Evolutionary conservation across 2,329 filamentous ascomycete genomes (phyloP).

Genomic region (Dothistroma pini): DNA sequence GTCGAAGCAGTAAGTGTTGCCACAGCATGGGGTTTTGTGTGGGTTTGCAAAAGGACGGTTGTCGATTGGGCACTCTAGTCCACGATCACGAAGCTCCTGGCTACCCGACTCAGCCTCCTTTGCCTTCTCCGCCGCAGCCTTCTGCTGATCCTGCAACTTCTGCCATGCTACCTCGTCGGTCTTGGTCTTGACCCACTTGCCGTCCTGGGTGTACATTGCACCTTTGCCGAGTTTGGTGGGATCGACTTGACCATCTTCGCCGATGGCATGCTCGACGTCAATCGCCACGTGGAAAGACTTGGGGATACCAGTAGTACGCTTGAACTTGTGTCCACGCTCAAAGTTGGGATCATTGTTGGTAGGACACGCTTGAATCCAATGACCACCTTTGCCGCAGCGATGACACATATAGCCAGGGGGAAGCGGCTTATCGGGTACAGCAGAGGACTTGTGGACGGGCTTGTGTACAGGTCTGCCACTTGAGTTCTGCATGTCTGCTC

Average conservation of each 20-base stretch:
- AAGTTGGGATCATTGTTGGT: slow-evolving; percentile 98
- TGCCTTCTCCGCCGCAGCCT: slow-evolving; percentile 71
- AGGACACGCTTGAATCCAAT: slow-evolving; percentile 97
- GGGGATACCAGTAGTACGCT: slow-evolving; percentile 94
- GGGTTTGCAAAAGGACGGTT: slow-evolving; percentile 97
- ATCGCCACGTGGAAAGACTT: slow-evolving; percentile 93
- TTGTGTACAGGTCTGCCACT: slow-evolving; percentile 60
- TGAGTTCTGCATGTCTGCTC: slow-evolving; percentile 88
- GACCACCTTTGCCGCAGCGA: slow-evolving; percentile 90
- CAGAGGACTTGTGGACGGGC: slow-evolving; percentile 57
- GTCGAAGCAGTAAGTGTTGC: slow-evolving; percentile 98
- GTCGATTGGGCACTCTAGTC: slow-evolving; percentile 92
- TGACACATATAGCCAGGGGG: slow-evolving; percentile 95
- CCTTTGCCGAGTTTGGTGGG: slow-evolving; percentile 70
- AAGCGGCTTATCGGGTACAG: slow-evolving; percentile 87
- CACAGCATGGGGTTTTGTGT: slow-evolving; percentile 98
- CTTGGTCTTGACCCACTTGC: slow-evolving; percentile 94
- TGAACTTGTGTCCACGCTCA: slow-evolving; percentile 88
- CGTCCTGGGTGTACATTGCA: slow-evolving; percentile 96
- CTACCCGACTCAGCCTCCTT: slow-evolving; percentile 74
- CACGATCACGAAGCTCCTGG: slow-evolving; percentile 82
- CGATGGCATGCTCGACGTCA: slow-evolving; percentile 77
- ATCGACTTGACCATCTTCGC: slow-evolving; percentile 71
- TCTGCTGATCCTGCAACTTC: slow-evolving; percentile 91
- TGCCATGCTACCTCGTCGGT: slow-evolving; percentile 96